A percentile compares a stretch with the other conserved stretches of the same genome.
Conservation (phyloP, 305 asterid species). For the Fraxinus platypoda region DNA sequence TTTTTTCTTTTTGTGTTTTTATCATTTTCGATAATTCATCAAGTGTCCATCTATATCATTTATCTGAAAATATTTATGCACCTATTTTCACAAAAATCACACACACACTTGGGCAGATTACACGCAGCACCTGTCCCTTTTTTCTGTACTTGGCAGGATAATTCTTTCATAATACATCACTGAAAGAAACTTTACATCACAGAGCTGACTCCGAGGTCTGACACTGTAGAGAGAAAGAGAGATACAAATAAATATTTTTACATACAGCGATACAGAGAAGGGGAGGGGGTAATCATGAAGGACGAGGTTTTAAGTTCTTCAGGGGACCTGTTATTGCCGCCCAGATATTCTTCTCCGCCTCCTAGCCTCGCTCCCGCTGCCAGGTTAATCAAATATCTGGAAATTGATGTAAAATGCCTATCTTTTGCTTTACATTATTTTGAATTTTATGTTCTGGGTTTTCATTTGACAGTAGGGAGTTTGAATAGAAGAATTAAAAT, state of each 20-base stretch:
- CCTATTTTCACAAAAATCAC: too few species aligned
- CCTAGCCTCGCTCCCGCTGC: conserved; percentile 81
- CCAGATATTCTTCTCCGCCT: conserved; percentile 76
- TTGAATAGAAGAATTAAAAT: background rate
- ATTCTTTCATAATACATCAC: background rate
- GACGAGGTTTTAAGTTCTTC: conserved; percentile 94
- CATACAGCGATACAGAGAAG: background rate
- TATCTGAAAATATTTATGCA: too few species aligned
- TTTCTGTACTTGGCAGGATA: too few species aligned
- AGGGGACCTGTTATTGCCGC: conserved; percentile 62
- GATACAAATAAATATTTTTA: background rate
- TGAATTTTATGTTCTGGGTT: background rate
- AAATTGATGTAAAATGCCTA: background rate
- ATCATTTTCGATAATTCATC: too few species aligned
- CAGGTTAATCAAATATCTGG: conserved; percentile 35
- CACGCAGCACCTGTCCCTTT: too few species aligned
- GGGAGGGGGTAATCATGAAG: conserved; percentile 40
- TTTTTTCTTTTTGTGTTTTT: too few species aligned
- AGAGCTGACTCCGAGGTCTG: background rate
- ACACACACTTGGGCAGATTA: too few species aligned
- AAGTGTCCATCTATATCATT: too few species aligned
- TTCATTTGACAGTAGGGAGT: background rate
- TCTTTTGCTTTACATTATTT: conserved; percentile 3
- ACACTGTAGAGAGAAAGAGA: background rate
- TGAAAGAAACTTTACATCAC: background rate